Conservation (phyloP, 2,329 filamentous ascomycete species). For the Colletotrichum chlorophyti region DNA sequence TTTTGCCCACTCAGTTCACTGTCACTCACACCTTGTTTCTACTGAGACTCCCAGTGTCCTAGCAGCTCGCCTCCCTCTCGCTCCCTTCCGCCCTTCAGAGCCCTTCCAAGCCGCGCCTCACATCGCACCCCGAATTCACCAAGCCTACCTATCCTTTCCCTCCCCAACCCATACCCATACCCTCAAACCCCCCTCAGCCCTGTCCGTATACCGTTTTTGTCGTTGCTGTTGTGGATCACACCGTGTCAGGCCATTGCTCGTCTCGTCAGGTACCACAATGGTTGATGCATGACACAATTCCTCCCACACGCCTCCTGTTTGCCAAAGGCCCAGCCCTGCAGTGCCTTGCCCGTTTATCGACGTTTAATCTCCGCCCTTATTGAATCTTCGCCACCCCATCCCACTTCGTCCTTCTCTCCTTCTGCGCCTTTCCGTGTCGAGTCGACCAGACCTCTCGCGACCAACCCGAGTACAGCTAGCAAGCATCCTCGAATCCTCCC, state of each 20-base stretch:
- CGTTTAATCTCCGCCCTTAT: slow-evolving; percentile 30
- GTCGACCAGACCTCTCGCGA: slow-evolving; percentile 27
- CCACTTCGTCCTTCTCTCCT: slow-evolving; percentile 23
- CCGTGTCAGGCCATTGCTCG: slow-evolving; percentile 26
- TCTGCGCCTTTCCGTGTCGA: slow-evolving; percentile 27
- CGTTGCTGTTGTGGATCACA: slow-evolving; percentile 24
- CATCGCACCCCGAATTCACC: neutral
- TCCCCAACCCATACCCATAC: neutral
- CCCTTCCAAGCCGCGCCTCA: neutral
- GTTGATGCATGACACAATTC: slow-evolving; percentile 29
- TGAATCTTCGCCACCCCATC: slow-evolving; percentile 29
- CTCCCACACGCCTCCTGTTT: slow-evolving; percentile 21
- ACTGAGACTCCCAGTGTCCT: too few species aligned
- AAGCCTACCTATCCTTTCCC: neutral
- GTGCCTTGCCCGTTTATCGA: slow-evolving; percentile 24
- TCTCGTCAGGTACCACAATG: slow-evolving; percentile 22
- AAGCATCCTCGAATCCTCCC: slow-evolving; percentile 31
- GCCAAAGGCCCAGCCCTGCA: slow-evolving; percentile 23
- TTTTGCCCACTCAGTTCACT: too few species aligned
- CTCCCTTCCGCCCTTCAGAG: neutral
- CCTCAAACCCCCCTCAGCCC: slow-evolving; percentile 23
- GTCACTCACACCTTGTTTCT: too few species aligned
- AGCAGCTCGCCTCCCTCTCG: too few species aligned
- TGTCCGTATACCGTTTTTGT: too few species aligned
- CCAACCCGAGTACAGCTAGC: slow-evolving; percentile 22